Percentiles rank a stretch among this genome's conserved stretches.
Conservation (phyloP, 1,284 basidiomycete genomes). For the Tausonia pullulans region DNA sequence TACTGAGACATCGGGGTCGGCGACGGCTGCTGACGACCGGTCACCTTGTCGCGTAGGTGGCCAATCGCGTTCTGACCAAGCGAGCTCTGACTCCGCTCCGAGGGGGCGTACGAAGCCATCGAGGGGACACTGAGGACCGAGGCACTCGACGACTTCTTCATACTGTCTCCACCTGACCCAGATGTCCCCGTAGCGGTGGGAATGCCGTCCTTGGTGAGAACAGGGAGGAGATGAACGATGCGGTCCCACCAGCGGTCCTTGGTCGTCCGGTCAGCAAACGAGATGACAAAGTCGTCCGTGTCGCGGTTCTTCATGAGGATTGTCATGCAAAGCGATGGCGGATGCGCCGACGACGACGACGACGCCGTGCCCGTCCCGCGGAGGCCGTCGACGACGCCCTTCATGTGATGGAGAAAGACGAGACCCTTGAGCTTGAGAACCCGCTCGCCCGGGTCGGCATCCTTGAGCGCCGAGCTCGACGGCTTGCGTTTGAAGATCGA, state of each 20-base stretch:
- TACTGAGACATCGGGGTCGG: neutral
- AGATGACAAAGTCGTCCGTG: slow-evolving; percentile 84
- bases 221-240: slow-evolving; percentile 59
- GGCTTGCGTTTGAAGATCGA: slow-evolving; percentile 15
- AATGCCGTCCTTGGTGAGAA: slow-evolving; percentile 34
- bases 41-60: neutral
- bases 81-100: neutral
- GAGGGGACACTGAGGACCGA: slow-evolving; percentile 1
- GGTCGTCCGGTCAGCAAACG: slow-evolving; percentile 80
- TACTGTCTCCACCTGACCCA: neutral
- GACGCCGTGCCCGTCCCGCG: neutral
- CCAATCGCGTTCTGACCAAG: neutral
- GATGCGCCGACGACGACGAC: slow-evolving; percentile 44
- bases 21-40: neutral
- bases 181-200: slow-evolving; percentile 18
- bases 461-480: slow-evolving; percentile 16
- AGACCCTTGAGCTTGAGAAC: slow-evolving; percentile 83
- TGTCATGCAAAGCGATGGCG: slow-evolving; percentile 73
- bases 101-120: neutral
- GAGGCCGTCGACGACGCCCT: slow-evolving; percentile 54
- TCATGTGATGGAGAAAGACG: slow-evolving; percentile 88
- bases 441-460: slow-evolving; percentile 43
- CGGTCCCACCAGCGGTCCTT: slow-evolving; percentile 76
- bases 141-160: slow-evolving; percentile 4
- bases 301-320: slow-evolving; percentile 92